Evolutionary conservation across 2,329 filamentous ascomycete species (phyloP), one percentile per base, ranked within the genome.

Genomic region (Penicillium sp.): DNA sequence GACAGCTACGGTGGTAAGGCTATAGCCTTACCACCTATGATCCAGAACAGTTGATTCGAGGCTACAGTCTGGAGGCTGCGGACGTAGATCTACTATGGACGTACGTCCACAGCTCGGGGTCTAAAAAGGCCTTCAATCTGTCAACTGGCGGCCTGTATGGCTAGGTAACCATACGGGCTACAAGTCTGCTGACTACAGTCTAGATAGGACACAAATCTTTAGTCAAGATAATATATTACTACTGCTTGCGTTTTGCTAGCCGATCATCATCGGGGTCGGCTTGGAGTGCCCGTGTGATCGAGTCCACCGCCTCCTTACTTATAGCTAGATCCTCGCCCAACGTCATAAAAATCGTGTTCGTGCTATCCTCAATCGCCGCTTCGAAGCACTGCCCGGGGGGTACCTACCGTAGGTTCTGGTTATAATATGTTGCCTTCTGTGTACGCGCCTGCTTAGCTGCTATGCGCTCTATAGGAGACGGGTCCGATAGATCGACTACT

Each of bases 381-480:
- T 55, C n/a, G 45, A 58, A 55, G 47, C 51, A 57, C 39, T 61
- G 46, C 38, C 35, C 35, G 23, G 46, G 57, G 28, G 50, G 46
- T 2, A 58, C 28, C 48, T 47, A 32, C 24, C 49, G 52, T 28
- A 58, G 45, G 25, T 58, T 53, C 43, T 45, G 48, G 37, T 59
- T 42, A 44, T 60, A 59, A 47, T 49, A 54, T 9, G 49, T 55
- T 31, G 44, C 49, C 35, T 57, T 10, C 3, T 23, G 41, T 46
- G 39, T 47, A 40, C 46, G 44, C 27, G 52, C 54, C 12, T 55
- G 41, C 25, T 55, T 57, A 18, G 46, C 46, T 27, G 47, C 53
- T 12, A 59, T 54, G 28, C 46, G 41, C 47, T 47, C 49, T 9
- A 57, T 46, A 18, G 37, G 38, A 47, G 48, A 54, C 18, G 47